Evolutionary conservation across 2,329 filamentous ascomycete species (phyloP).

Genomic region (Aureobasidium sp.): DNA sequence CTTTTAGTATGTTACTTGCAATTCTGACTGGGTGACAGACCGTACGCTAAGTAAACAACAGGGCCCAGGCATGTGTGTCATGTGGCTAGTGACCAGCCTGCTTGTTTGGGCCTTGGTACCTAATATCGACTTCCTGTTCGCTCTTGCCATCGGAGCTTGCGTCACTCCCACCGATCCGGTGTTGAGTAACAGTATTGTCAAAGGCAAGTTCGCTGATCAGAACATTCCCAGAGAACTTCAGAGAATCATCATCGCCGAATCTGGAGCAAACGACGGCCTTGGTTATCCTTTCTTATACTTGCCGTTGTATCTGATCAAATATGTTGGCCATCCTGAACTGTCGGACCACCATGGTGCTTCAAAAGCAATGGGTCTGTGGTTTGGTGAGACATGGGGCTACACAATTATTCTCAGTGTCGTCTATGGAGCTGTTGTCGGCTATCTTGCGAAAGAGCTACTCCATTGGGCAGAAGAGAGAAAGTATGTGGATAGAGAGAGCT

Average conservation of each 20-base stretch:
- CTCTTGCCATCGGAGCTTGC: conserved; percentile 73
- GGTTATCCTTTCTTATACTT: conserved; percentile 87
- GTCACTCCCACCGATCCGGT: conserved; percentile 91
- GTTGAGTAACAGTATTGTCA: conserved; percentile 81
- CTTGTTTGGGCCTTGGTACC: conserved; percentile 72
- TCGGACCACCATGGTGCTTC: conserved; percentile 42
- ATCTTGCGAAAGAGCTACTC: conserved; percentile 72
- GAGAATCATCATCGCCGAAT: conserved; percentile 60
- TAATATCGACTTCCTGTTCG: conserved; percentile 64
- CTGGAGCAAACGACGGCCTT: conserved; percentile 80
- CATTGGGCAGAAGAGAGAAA: conserved; percentile 76
- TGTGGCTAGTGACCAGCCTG: conserved; percentile 80
- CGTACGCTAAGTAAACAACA: neutral
- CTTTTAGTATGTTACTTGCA: conserved; percentile 44
- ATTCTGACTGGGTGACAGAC: neutral
- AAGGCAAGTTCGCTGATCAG: conserved; percentile 86
- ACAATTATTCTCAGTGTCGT: conserved; percentile 69
- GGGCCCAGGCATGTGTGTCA: conserved; percentile 74
- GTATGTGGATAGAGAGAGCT: conserved; percentile 81
- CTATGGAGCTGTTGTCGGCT: conserved; percentile 72
- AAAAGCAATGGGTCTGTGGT: conserved; percentile 71
- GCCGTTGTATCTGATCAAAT: conserved; percentile 76
- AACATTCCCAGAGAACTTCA: conserved; percentile 78
- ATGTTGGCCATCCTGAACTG: conserved; percentile 47
- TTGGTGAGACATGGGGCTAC: conserved; percentile 79